Percentiles rank a stretch among this genome's conserved stretches.
Evolutionary conservation across 768 basidiomycete genomes (phyloP).

Genomic region (Antrodiella citrinella): DNA sequence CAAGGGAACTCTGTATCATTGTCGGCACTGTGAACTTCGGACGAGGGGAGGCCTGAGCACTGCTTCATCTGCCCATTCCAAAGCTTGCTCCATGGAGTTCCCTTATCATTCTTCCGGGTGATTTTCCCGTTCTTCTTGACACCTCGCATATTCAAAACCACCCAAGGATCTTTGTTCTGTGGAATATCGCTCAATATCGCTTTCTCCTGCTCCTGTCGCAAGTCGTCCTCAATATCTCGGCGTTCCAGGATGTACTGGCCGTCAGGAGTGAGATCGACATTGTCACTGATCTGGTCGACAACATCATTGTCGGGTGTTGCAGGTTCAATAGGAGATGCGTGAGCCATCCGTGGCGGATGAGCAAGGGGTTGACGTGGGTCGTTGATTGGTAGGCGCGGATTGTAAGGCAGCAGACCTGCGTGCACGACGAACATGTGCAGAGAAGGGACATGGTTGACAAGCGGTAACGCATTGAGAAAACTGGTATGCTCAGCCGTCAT

Average conservation of each 20-base stretch:
- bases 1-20: constrained; percentile 40
- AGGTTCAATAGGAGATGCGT: constrained; percentile 8
- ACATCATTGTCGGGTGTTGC: constrained; percentile 6
- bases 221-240: constrained; percentile 7
- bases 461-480: constrained; percentile 72
- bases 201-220: constrained; percentile 59
- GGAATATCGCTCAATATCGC: constrained; percentile 60
- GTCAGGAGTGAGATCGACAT: neutral
- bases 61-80: constrained; percentile 63
- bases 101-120: constrained; percentile 34
- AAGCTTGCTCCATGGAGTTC: constrained; percentile 65
- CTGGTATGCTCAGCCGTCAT: constrained; percentile 54
- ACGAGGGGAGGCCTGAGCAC: constrained; percentile 41
- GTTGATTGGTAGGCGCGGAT: constrained; percentile 46
- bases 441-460: constrained; percentile 65
- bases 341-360: constrained; percentile 36
- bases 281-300: neutral
- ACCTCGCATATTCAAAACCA: constrained; percentile 62
- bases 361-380: constrained; percentile 65
- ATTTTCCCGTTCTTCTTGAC: constrained; percentile 31
- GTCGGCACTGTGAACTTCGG: neutral
- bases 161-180: constrained; percentile 76
- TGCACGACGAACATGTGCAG: constrained; percentile 77
- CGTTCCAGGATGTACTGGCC: neutral
- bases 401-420: constrained; percentile 70